phyloP scores from a whole-genome alignment of 176 grass and related monocot genomes.

The Oryza nivara region DNA sequence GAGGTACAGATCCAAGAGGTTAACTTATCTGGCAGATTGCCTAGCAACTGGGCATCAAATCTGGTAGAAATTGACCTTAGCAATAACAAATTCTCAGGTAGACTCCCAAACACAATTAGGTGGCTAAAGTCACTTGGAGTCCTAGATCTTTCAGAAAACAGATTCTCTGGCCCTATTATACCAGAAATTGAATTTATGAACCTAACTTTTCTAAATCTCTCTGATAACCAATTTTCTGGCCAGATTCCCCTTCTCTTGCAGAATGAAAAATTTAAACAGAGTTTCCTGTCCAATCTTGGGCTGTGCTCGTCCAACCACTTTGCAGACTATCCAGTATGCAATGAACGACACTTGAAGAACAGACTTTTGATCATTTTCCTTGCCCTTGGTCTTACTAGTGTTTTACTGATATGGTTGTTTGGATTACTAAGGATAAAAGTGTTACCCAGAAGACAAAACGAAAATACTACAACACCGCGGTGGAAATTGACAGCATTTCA shows the following conservation, averaged over 20 bases:
- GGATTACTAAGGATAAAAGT: background rate
- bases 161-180: slow-evolving; percentile 36
- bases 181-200: background rate
- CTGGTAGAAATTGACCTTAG: slow-evolving; percentile 33
- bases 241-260: slow-evolving; percentile 33
- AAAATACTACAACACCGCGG: background rate
- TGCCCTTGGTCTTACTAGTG: slow-evolving; percentile 4
- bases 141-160: background rate
- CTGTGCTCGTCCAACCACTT: slow-evolving; percentile 38
- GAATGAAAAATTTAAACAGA: background rate
- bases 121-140: background rate
- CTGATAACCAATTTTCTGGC: slow-evolving; percentile 41
- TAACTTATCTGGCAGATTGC: slow-evolving; percentile 20
- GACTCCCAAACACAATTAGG: slow-evolving; percentile 31
- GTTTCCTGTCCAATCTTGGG: slow-evolving; percentile 43
- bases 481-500: slow-evolving; percentile 17
- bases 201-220: slow-evolving; percentile 32
- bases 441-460: too few relatives aligned
- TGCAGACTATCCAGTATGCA: background rate
- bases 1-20: background rate
- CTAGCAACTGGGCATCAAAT: background rate
- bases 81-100: slow-evolving; percentile 30
- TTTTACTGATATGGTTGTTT: background rate
- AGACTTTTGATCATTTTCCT: background rate
- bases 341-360: background rate